These are phyloP conservation scores for Lolium rigidum DNA, from an alignment of 176 grass and related monocot species.

Conservation along the genomic window DNA sequence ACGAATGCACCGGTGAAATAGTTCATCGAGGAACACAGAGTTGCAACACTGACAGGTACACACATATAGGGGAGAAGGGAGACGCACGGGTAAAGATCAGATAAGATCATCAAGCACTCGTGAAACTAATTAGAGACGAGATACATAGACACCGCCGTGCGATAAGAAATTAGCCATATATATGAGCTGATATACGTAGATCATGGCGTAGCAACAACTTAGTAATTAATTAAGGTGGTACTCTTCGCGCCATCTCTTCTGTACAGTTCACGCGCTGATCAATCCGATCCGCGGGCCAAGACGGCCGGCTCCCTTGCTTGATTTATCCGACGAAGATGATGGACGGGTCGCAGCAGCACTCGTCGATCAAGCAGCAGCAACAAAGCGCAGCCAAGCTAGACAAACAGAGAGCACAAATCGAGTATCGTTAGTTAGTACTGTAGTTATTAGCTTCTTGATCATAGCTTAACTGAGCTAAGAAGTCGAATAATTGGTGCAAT, in stretches of 20 bases:
- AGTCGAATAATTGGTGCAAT: no score
- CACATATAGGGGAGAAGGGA: background rate
- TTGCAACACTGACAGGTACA: background rate
- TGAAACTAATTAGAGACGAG: slow-evolving; percentile 1
- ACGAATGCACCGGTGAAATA: background rate
- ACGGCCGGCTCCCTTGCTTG: background rate
- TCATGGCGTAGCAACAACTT: slow-evolving; percentile 4
- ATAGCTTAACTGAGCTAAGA: no score
- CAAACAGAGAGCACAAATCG: no score
- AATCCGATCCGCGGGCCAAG: background rate
- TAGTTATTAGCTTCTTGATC: background rate
- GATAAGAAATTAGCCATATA: background rate
- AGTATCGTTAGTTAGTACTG: background rate
- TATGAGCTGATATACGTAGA: background rate
- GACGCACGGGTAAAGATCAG: background rate
- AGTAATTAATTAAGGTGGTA: background rate
- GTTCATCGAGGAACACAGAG: background rate
- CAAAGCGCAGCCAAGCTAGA: slow-evolving; percentile 75
- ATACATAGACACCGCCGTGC: background rate
- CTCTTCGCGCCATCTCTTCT: background rate
- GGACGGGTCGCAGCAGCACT: slow-evolving; percentile 87
- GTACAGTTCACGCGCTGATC: background rate
- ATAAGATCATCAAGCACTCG: background rate
- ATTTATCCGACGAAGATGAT: slow-evolving; percentile 48
- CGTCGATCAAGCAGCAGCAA: slow-evolving; percentile 76